Percentiles rank a stretch among this genome's conserved stretches.
Evolutionary conservation across 1,284 basidiomycete species (phyloP).

Genomic region (Malassezia equina): DNA sequence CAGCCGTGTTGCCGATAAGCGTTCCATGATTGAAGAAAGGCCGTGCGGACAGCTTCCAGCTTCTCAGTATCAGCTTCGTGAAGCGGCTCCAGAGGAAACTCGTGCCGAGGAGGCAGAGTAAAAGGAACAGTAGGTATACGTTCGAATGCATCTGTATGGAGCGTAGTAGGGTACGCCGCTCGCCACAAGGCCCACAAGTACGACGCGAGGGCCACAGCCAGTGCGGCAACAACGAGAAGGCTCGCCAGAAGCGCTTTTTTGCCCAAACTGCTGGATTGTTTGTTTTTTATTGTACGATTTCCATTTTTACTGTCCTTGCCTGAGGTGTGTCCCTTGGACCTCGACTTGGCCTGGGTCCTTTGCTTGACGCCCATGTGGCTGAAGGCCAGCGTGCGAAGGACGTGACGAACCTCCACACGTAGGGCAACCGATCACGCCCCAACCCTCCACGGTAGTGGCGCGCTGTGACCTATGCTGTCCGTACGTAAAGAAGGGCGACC

Average conservation of each 20-base stretch:
- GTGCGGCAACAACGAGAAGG: neutral
- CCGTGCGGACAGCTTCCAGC: slow-evolving; percentile 27
- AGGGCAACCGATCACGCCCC: neutral
- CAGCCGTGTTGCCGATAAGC: slow-evolving; percentile 41
- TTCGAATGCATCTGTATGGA: too few species aligned
- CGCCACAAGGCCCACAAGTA: neutral
- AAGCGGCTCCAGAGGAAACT: slow-evolving; percentile 23
- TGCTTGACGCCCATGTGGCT: neutral
- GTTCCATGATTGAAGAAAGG: slow-evolving; percentile 40
- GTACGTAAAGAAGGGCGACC: neutral
- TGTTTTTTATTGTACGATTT: neutral
- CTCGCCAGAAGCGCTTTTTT: neutral
- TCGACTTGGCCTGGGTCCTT: neutral
- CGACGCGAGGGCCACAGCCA: neutral
- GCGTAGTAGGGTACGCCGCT: neutral
- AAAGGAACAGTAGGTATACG: slow-evolving; percentile 16
- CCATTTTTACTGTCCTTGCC: neutral
- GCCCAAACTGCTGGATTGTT: neutral
- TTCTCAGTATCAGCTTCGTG: slow-evolving; percentile 22
- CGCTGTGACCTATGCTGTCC: slow-evolving; percentile 10
- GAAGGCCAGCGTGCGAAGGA: neutral
- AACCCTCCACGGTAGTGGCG: neutral
- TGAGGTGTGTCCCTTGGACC: neutral
- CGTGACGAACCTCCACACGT: neutral
- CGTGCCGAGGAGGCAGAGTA: slow-evolving; percentile 20